These are phyloP conservation scores for Clausena lansium DNA, from an alignment of 345 rosid species.

Conservation along the genomic window DNA sequence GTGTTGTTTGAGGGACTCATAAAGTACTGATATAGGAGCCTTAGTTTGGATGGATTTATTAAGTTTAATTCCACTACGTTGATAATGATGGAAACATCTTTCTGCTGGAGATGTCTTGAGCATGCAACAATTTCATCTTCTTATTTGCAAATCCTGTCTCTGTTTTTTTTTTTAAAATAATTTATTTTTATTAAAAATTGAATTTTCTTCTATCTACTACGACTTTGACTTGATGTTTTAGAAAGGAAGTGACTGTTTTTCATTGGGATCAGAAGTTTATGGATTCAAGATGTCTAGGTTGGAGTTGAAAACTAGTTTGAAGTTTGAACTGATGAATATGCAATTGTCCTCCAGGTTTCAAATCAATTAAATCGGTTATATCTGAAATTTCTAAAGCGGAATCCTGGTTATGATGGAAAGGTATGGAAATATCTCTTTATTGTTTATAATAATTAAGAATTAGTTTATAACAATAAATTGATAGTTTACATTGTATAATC, in stretches of 20 bases:
- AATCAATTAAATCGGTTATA: constrained; percentile 78
- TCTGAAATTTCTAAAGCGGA: constrained; percentile 74
- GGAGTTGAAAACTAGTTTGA: constrained; percentile 9
- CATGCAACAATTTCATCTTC: not conserved
- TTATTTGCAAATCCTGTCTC: not conserved
- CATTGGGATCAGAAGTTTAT: not conserved
- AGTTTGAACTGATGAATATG: constrained; percentile 13
- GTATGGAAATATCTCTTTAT: constrained; percentile 33
- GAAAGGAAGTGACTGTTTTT: not conserved
- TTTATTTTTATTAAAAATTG: no score
- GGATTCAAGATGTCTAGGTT: not conserved
- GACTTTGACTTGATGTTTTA: not conserved
- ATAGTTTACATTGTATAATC: not conserved
- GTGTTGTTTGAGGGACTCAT: not conserved
- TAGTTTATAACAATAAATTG: not conserved
- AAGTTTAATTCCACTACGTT: not conserved
- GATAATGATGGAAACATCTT: not conserved
- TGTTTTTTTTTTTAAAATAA: not conserved
- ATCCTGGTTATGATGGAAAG: constrained; percentile 97
- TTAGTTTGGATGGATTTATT: not conserved
- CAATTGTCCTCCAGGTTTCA: constrained; percentile 61
- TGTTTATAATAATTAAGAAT: not conserved
- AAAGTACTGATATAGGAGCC: not conserved
- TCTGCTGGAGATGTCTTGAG: not conserved
- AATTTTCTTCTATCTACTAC: not conserved